Percentiles rank a stretch among this genome's conserved stretches.
These are phyloP conservation scores for Capsicum pubescens DNA, from an alignment of 257 asterid species.

Conservation along the genomic window DNA sequence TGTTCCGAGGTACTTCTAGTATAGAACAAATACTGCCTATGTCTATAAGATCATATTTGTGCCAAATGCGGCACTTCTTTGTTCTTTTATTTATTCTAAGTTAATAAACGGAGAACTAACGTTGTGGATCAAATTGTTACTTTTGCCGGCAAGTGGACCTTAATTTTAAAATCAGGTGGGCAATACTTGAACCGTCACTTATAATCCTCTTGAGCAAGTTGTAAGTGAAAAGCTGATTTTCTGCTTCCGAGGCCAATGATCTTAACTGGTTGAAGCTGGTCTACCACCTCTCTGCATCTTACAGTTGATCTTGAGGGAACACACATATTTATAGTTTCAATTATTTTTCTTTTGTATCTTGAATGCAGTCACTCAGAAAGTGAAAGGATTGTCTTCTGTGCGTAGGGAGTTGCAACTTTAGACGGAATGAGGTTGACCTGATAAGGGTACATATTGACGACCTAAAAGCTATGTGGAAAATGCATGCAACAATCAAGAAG, in stretches of 20 bases:
- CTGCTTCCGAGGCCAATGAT: neutral
- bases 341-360: neutral
- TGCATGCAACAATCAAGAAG: conserved; percentile 18
- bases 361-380: conserved; percentile 5
- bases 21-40: neutral
- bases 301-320: neutral
- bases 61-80: neutral
- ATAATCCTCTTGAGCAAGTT: neutral
- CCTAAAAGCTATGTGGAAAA: neutral
- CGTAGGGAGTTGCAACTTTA: neutral
- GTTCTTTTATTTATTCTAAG: conserved; percentile 10
- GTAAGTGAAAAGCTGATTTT: neutral
- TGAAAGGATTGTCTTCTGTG: neutral
- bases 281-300: neutral
- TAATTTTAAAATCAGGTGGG: neutral
- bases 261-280: conserved; percentile 21
- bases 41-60: neutral
- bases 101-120: neutral
- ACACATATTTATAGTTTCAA: neutral
- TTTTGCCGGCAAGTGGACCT: conserved; percentile 17
- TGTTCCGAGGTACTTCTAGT: neutral
- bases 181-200: neutral
- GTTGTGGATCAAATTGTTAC: neutral
- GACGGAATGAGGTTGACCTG: conserved; percentile 2
- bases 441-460: neutral